Evolutionary conservation across 176 grass and related monocot species (phyloP).

Genomic region (Aegilops bicornis): DNA sequence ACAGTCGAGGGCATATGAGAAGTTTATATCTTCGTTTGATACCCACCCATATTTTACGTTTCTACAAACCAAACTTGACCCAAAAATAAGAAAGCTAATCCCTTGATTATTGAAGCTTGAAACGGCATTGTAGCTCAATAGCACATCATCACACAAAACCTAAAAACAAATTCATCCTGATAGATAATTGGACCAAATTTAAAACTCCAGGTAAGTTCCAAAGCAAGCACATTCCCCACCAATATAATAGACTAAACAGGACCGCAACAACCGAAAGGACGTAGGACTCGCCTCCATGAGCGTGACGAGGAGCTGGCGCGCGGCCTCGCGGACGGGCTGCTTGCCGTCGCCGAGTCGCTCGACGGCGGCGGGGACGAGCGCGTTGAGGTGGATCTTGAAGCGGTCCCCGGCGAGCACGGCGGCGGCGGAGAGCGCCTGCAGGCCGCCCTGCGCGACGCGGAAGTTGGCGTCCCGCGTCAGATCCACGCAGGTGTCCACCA

Average conservation of each 20-base stretch:
- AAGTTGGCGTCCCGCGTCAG: conserved; percentile 86
- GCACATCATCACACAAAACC: neutral
- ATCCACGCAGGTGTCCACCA: conserved; percentile 89
- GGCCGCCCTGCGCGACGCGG: conserved; percentile 82
- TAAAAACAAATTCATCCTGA: neutral
- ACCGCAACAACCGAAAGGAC: neutral
- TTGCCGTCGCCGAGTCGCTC: conserved; percentile 89
- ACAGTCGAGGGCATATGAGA: neutral
- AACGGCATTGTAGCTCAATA: neutral
- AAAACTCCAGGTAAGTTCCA: neutral
- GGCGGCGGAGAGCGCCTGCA: conserved; percentile 85
- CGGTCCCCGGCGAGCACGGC: conserved; percentile 86
- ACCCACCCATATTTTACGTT: neutral
- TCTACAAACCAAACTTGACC: neutral
- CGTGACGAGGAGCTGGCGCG: conserved; percentile 75
- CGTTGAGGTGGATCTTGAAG: conserved; percentile 92
- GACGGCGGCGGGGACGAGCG: conserved; percentile 73
- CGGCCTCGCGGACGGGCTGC: conserved; percentile 85
- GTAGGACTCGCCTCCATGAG: conserved; percentile 74
- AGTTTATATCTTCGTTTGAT: neutral
- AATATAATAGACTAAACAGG: neutral
- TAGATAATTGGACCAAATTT: conserved; percentile 1
- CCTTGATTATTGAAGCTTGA: conserved; percentile 2
- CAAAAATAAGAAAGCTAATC: neutral
- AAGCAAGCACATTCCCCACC: neutral